Evolutionary conservation across 345 rosid genomes (phyloP), one percentile per base, ranked within the genome.

Genomic region (Eucalyptus regnans): DNA sequence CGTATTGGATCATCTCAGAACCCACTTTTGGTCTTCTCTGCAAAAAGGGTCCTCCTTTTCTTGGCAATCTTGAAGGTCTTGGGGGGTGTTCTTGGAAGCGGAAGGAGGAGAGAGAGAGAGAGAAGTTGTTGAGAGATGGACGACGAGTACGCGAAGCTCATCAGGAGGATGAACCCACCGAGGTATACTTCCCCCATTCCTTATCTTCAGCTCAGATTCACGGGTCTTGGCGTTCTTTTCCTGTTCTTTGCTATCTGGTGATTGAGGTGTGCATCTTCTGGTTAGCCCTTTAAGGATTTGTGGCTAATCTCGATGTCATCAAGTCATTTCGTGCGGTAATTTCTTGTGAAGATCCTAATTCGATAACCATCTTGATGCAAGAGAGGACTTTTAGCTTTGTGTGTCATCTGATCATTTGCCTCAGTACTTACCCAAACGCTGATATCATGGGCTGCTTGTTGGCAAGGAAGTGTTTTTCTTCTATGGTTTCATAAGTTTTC

Each of bases 81-180:
- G 20, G 48, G 14, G 33, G 83, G 48, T 41, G 83, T 76, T 37
- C 83, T 76, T 37, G 48, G 83, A 37, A 37, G 83, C 83, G 4
- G 22, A n/a, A 97, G 23, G 25, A 96, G 93, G 25, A 96, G 94
- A 16, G 54, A 16, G 54, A 8, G 62, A 23, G 62, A 56, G 62
- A 4, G 60, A 54, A 56, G 93, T 94, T 79, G 90, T n/a, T 50
- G 64, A 27, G 87, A 71, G 68, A 91, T 94, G 94, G 95, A 91
- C 41, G 95, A 92, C 79, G 95, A 94, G 88, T 94, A 89, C 86
- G 93, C 93, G 29, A 94, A 94, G 92, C 93, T 94, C 76, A 89
- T 92, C 50, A 89, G 93, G 86, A 93, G 94, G 89, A 92, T 94
- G 89, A 94, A 94, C 90, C 92, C 95, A 52, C 93, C 95, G 46